phyloP scores from a whole-genome alignment of 2,329 filamentous ascomycete species.

The Thermothelomyces thermophilus region DNA sequence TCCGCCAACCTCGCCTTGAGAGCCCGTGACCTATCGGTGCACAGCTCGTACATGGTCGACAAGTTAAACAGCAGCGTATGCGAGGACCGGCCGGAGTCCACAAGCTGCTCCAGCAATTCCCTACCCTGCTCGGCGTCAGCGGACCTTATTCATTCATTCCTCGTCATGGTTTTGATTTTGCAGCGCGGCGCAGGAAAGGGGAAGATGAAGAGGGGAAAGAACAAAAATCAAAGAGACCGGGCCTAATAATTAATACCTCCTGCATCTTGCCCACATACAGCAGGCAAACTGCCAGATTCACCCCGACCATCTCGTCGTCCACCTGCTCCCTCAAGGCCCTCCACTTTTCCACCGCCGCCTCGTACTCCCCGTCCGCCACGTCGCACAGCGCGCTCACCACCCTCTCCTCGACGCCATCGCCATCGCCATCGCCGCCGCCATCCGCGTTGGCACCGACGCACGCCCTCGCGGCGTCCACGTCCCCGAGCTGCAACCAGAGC shows the following conservation, averaged over 20 bases:
- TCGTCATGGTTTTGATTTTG: too few species aligned
- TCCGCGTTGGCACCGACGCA: constrained; percentile 37
- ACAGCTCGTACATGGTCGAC: constrained; percentile 85
- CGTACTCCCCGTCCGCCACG: constrained; percentile 72
- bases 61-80: constrained; percentile 83
- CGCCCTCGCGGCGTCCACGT: constrained; percentile 58
- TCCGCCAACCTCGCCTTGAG: constrained; percentile 68
- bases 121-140: constrained; percentile 48
- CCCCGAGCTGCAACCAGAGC: constrained; percentile 72
- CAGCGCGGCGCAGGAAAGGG: too few species aligned
- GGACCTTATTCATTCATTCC: too few species aligned
- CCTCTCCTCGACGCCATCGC: constrained; percentile 36
- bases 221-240: neutral
- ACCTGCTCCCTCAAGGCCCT: constrained; percentile 36
- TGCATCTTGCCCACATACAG: constrained; percentile 74
- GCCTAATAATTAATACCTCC: constrained; percentile 42
- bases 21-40: constrained; percentile 65
- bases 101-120: constrained; percentile 57
- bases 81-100: constrained; percentile 59
- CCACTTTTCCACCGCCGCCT: constrained; percentile 58
- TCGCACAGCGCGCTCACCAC: constrained; percentile 62
- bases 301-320: constrained; percentile 62
- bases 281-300: constrained; percentile 79
- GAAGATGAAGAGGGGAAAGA: too few species aligned
- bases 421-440: constrained; percentile 31